Conservation (phyloP, 2,329 filamentous ascomycete species). For the Phialophora tarda region DNA sequence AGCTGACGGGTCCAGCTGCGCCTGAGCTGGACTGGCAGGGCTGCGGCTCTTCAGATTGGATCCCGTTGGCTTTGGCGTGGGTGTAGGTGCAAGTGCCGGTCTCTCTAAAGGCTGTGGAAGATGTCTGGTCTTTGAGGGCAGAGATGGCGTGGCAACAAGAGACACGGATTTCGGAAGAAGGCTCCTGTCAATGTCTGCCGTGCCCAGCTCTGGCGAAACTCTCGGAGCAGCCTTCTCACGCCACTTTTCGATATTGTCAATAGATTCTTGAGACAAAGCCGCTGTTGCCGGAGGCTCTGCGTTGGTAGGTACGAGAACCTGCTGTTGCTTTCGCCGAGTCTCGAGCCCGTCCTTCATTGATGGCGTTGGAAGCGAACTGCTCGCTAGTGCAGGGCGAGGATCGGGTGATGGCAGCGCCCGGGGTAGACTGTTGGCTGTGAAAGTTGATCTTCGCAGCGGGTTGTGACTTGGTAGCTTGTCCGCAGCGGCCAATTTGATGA, state of each 20-base stretch:
- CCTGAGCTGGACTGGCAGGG: background rate
- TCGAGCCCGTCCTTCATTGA: background rate
- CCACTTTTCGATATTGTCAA: constrained; percentile 39
- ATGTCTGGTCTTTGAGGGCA: background rate
- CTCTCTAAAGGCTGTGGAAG: background rate
- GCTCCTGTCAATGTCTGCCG: constrained; percentile 23
- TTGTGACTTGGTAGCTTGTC: background rate
- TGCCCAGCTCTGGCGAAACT: constrained; percentile 27
- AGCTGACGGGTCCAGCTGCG: background rate
- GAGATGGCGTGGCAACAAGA: background rate
- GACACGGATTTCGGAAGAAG: background rate
- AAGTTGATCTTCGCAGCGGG: background rate
- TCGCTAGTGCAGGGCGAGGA: background rate
- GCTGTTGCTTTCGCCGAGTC: background rate
- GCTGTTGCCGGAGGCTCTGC: background rate
- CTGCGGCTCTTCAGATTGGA: background rate
- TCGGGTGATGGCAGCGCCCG: background rate
- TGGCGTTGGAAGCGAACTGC: background rate
- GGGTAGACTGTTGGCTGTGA: background rate
- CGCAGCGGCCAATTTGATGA: constrained; percentile 17
- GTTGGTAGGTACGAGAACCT: background rate
- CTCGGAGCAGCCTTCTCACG: constrained; percentile 13
- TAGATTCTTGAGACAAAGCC: constrained; percentile 35
- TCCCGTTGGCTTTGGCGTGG: background rate
- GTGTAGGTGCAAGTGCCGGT: background rate